Evolutionary conservation across 805 yeast species (phyloP).

Genomic region (Starmerella bombicola): DNA sequence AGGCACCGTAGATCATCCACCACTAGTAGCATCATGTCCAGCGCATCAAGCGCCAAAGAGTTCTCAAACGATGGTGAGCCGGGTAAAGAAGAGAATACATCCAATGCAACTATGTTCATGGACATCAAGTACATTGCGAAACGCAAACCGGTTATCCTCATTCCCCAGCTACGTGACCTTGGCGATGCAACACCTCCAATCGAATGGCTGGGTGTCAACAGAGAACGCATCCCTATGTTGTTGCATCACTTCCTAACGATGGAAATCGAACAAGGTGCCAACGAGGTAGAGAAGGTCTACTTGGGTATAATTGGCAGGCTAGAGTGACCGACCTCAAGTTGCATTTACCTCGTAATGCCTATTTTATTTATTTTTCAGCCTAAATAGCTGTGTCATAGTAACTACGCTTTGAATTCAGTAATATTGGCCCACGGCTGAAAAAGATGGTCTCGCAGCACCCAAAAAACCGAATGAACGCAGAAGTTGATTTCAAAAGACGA

Average conservation of each 20-base stretch:
- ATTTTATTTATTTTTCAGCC: no score
- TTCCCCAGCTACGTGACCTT: constrained; percentile 78
- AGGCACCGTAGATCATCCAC: background rate
- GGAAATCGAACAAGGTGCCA: constrained; percentile 59
- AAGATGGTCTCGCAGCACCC: no score
- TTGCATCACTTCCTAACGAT: constrained; percentile 72
- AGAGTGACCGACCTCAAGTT: no score
- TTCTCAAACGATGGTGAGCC: background rate
- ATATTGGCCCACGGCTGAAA: no score
- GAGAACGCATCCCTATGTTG: constrained; percentile 71
- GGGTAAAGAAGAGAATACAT: background rate
- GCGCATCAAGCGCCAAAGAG: background rate
- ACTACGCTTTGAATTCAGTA: no score
- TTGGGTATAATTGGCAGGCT: constrained; percentile 14
- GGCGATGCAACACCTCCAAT: constrained; percentile 97
- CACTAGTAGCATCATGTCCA: background rate
- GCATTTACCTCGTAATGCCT: no score
- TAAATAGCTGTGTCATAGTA: no score
- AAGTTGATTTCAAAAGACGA: no score
- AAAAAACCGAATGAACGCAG: no score
- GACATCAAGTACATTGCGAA: constrained; percentile 41
- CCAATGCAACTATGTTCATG: background rate
- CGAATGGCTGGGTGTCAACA: constrained; percentile 94
- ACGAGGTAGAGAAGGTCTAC: constrained; percentile 41
- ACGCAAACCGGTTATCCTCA: constrained; percentile 68